These are phyloP conservation scores for Cytospora leucostoma DNA, from an alignment of 2,329 filamentous ascomycete genomes.

Conservation along the genomic window DNA sequence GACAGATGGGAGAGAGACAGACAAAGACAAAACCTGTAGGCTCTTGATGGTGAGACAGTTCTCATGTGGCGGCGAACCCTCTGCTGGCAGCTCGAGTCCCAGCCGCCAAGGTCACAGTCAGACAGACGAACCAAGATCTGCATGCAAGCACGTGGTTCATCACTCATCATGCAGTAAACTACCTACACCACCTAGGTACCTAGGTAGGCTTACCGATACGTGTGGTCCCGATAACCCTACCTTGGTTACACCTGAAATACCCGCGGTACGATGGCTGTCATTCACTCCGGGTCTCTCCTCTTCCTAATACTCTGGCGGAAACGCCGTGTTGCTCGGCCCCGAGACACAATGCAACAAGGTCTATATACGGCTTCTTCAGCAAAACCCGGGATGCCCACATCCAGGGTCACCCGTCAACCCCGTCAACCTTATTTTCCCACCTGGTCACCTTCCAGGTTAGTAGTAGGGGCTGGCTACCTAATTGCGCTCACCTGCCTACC, in stretches of 20 bases:
- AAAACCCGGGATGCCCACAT: background rate
- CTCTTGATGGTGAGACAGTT: background rate
- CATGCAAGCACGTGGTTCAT: constrained; percentile 20
- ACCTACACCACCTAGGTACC: no score
- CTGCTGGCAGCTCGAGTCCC: background rate
- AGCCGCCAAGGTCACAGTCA: background rate
- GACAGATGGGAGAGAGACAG: background rate
- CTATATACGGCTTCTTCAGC: background rate
- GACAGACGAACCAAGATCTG: constrained; percentile 16
- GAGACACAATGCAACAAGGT: background rate
- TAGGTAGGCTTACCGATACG: background rate
- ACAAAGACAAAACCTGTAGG: background rate
- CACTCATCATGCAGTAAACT: background rate
- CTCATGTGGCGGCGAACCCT: background rate
- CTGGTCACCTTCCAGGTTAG: constrained; percentile 10
- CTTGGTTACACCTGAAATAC: no score
- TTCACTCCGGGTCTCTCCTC: background rate
- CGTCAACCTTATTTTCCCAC: constrained; percentile 17
- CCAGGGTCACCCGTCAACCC: constrained; percentile 13
- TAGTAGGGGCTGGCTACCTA: background rate
- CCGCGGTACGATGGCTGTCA: no score
- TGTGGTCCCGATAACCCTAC: background rate
- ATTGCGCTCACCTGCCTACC: background rate
- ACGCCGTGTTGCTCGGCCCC: background rate
- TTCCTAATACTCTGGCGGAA: background rate